Evolutionary conservation across 495 filamentous ascomycete genomes (phyloP).

Genomic region (Bryoglossum gracile): DNA sequence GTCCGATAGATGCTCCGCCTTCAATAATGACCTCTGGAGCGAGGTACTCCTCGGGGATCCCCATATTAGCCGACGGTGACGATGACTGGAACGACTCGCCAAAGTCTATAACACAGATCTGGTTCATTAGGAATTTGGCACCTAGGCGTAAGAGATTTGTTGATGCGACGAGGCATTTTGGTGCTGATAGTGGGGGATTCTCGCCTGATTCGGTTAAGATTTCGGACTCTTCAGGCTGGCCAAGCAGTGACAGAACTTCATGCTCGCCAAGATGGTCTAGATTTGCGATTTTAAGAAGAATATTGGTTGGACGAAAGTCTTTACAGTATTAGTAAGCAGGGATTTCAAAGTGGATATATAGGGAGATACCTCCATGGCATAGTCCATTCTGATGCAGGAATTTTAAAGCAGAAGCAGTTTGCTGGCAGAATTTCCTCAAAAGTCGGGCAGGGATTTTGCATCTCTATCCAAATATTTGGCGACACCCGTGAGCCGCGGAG

Average conservation of each 20-base stretch:
- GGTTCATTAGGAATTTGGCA: constrained; percentile 14
- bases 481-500: constrained; percentile 27
- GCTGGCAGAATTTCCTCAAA: constrained; percentile 20
- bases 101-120: constrained; percentile 28
- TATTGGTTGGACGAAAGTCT: constrained; percentile 30
- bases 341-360: constrained; percentile 3
- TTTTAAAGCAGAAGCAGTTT: constrained; percentile 23
- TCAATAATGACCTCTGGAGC: constrained; percentile 28
- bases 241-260: constrained; percentile 21
- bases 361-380: constrained; percentile 27
- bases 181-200: constrained; percentile 16
- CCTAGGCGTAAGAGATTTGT: constrained; percentile 5
- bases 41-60: constrained; percentile 26
- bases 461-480: constrained; percentile 8
- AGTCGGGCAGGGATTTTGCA: constrained; percentile 2
- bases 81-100: constrained; percentile 26
- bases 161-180: constrained; percentile 25
- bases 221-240: constrained; percentile 16
- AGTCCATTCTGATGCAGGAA: constrained; percentile 27
- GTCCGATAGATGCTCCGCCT: neutral
- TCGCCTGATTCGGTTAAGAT: constrained; percentile 15
- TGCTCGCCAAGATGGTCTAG: constrained; percentile 21
- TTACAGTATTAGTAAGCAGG: neutral
- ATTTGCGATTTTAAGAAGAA: constrained; percentile 20
- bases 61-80: constrained; percentile 17